Percentiles rank a stretch among this genome's conserved stretches.
phyloP scores from a whole-genome alignment of 176 grass and related monocot genomes.

The Avena atlantica region DNA sequence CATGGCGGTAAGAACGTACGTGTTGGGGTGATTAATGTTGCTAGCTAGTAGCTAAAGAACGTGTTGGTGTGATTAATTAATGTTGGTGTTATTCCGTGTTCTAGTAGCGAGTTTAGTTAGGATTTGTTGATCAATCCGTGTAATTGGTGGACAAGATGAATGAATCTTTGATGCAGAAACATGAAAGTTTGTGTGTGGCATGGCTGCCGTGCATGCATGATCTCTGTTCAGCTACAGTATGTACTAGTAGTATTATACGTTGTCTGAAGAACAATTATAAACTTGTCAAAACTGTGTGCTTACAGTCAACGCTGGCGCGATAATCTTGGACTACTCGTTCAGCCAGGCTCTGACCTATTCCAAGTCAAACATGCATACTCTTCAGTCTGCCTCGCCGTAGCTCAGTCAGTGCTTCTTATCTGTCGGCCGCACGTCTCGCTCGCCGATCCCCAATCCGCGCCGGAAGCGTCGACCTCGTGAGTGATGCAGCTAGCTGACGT shows the following conservation, averaged over 20 bases:
- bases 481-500: neutral
- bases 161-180: neutral
- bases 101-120: neutral
- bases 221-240: neutral
- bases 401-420: slow-evolving; percentile 31
- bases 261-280: neutral
- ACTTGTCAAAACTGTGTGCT: neutral
- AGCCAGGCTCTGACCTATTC: slow-evolving; percentile 5
- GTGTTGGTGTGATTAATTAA: neutral
- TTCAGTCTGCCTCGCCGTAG: neutral
- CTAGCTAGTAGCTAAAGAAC: neutral
- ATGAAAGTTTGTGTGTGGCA: neutral
- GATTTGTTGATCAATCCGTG: neutral
- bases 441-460: neutral
- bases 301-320: neutral
- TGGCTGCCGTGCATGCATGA: neutral
- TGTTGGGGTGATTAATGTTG: neutral
- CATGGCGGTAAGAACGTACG: neutral
- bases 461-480: slow-evolving; percentile 1
- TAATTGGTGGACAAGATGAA: neutral
- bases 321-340: neutral
- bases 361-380: slow-evolving; percentile 23
- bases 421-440: neutral
- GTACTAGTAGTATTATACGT: neutral
- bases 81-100: neutral